Conservation (phyloP, 495 filamentous ascomycete genomes). For the Aspergillus mulundensis region DNA sequence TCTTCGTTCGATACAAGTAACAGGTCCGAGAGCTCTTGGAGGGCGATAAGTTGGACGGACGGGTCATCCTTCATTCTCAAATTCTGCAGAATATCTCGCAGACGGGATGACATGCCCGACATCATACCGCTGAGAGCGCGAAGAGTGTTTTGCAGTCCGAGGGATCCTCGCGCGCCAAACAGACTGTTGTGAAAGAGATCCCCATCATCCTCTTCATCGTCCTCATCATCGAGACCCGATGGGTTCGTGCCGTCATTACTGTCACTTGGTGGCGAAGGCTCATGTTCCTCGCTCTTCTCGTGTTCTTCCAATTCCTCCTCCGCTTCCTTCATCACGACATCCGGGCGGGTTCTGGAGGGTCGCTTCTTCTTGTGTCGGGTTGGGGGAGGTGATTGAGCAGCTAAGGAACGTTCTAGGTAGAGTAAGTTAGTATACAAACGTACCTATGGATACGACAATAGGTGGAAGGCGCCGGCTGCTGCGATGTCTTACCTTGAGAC, state of each 20-base stretch:
- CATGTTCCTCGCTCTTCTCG: constrained; percentile 34
- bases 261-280: constrained; percentile 52
- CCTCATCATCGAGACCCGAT: constrained; percentile 57
- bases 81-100: constrained; percentile 80
- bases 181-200: constrained; percentile 74
- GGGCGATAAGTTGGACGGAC: constrained; percentile 82
- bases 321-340: constrained; percentile 49
- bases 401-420: constrained; percentile 26
- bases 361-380: constrained; percentile 56
- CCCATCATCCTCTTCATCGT: constrained; percentile 72
- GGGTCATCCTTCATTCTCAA: constrained; percentile 84
- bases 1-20: constrained; percentile 94
- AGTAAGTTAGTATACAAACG: not conserved
- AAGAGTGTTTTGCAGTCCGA: constrained; percentile 74
- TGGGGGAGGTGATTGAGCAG: constrained; percentile 34
- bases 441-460: not conserved
- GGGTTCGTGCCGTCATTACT: constrained; percentile 52
- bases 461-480: not conserved
- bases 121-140: constrained; percentile 88
- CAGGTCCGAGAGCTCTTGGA: constrained; percentile 91
- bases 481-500: constrained; percentile 21
- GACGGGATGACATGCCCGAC: constrained; percentile 70
- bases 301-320: constrained; percentile 39
- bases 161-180: constrained; percentile 63
- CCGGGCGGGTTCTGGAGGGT: constrained; percentile 47